A percentile compares a stretch with the other conserved stretches of the same genome.
Evolutionary conservation across 305 asterid species (phyloP).

Genomic region (Rubia balearica): DNA sequence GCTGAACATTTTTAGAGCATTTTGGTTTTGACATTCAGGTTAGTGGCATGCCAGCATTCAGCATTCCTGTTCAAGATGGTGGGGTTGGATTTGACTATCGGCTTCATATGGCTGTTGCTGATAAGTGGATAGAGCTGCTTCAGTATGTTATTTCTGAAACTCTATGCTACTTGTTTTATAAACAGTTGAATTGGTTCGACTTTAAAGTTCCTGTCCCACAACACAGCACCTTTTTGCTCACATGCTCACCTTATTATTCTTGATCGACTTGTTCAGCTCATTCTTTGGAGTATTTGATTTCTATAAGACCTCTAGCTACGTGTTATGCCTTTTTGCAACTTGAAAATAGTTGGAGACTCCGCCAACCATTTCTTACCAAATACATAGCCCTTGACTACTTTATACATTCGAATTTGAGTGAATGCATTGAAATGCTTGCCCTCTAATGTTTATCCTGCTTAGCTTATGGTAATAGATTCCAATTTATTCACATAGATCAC

Average conservation of each 20-base stretch:
- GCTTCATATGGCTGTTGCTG: constrained; percentile 98
- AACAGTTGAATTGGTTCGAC: neutral
- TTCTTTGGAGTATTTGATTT: neutral
- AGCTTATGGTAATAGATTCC: neutral
- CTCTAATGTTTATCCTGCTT: neutral
- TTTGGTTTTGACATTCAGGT: constrained; percentile 47
- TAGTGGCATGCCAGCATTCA: constrained; percentile 98
- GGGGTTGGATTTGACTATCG: constrained; percentile 99
- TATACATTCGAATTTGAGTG: neutral
- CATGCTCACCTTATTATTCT: neutral
- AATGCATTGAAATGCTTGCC: constrained; percentile 5
- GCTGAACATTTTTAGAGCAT: constrained; percentile 14
- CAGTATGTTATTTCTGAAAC: constrained; percentile 46
- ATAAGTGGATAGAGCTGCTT: constrained; percentile 95
- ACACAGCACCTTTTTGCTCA: neutral
- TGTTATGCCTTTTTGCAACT: neutral
- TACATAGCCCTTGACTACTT: neutral
- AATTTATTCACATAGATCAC: neutral
- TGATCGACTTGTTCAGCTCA: neutral
- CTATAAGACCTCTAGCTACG: neutral
- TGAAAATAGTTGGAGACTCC: neutral
- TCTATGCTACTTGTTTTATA: constrained; percentile 1
- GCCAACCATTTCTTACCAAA: constrained; percentile 1
- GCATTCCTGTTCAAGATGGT: constrained; percentile 90
- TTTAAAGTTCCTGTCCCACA: neutral